Evolutionary conservation across 179 eudicot genomes (phyloP).

Genomic region (Pouteria campechiana): DNA sequence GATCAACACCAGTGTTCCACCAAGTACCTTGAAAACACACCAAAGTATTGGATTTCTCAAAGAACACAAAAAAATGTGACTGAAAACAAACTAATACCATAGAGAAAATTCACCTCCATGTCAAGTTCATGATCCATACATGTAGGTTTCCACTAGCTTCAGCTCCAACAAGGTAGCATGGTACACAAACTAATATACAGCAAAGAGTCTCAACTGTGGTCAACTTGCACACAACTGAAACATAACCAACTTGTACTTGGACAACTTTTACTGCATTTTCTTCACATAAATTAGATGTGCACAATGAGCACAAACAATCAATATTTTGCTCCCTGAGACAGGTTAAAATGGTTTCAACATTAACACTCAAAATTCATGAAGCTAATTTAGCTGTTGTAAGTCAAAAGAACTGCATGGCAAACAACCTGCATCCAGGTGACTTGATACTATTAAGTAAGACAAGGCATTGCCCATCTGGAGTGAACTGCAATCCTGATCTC

Average conservation of each 20-base stretch:
- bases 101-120: constrained; percentile 62
- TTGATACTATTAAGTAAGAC: constrained; percentile 51
- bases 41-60: no score
- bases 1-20: no score
- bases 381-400: no score
- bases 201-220: constrained; percentile 38
- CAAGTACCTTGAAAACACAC: no score
- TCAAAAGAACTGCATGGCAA: not conserved
- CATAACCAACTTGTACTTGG: constrained; percentile 57
- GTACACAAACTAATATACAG: constrained; percentile 69
- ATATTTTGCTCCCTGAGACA: constrained; percentile 45
- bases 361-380: not conserved
- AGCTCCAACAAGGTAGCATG: constrained; percentile 54
- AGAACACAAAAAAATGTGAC: not conserved
- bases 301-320: constrained; percentile 55
- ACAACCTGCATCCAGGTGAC: constrained; percentile 77
- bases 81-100: not conserved
- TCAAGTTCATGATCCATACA: constrained; percentile 82
- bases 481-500: constrained; percentile 54
- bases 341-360: not conserved
- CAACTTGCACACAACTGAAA: constrained; percentile 42
- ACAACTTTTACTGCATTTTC: constrained; percentile 74
- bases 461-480: constrained; percentile 64
- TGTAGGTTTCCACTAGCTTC: constrained; percentile 79
- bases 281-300: constrained; percentile 41